Percentiles rank a stretch among this genome's conserved stretches.
Evolutionary conservation across 2,329 filamentous ascomycete genomes (phyloP).

Genomic region (Orbilia ellipsospora): DNA sequence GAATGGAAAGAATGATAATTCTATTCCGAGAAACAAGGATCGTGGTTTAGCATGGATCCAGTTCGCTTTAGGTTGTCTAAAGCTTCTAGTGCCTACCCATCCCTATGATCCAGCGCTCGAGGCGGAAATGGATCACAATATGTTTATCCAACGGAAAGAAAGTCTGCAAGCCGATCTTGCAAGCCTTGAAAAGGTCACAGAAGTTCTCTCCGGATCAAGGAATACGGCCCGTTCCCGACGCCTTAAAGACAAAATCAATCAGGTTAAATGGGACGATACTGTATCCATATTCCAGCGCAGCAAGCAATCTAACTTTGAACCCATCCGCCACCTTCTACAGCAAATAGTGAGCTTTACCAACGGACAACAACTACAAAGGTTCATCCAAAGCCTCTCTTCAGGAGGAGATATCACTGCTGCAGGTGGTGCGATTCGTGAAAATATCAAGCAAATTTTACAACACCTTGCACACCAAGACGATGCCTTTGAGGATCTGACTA

Average conservation of each 20-base stretch:
- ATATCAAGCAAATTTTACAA: constrained; percentile 41
- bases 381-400: constrained; percentile 28
- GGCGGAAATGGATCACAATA: constrained; percentile 26
- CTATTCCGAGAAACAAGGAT: constrained; percentile 58
- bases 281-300: constrained; percentile 39
- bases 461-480: constrained; percentile 45
- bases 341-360: constrained; percentile 28
- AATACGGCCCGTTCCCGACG: constrained; percentile 22
- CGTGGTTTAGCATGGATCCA: constrained; percentile 77
- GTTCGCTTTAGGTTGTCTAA: constrained; percentile 78
- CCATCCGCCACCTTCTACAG: constrained; percentile 34
- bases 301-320: constrained; percentile 37
- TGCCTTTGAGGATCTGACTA: constrained; percentile 40
- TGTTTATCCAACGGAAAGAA: constrained; percentile 30
- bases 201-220: constrained; percentile 27
- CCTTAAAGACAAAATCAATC: constrained; percentile 24
- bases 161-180: constrained; percentile 24
- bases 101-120: constrained; percentile 78
- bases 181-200: constrained; percentile 34
- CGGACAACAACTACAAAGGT: constrained; percentile 37
- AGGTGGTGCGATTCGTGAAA: constrained; percentile 40
- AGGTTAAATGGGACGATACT: constrained; percentile 32
- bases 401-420: constrained; percentile 14
- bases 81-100: constrained; percentile 85
- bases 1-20: constrained; percentile 49